A percentile compares a stretch with the other conserved stretches of the same genome.
Evolutionary conservation across 139 green algal species (phyloP).

Genomic region (Nannochloris sp.): DNA sequence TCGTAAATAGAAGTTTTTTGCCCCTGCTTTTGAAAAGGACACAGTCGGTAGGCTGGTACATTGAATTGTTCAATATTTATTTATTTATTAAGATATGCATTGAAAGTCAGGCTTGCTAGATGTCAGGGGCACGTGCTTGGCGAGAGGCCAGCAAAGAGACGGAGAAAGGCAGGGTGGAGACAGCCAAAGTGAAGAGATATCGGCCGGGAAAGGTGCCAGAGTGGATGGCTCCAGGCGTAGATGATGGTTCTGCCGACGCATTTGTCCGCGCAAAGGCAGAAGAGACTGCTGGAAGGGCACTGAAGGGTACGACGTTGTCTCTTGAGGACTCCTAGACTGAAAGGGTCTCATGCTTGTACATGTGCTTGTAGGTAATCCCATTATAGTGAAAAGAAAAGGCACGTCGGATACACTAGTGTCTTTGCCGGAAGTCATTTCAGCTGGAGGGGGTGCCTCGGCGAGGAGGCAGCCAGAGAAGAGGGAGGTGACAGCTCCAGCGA

Average conservation of each 20-base stretch:
- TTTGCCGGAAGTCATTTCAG: no score
- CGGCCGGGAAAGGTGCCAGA: slow-evolving; percentile 75
- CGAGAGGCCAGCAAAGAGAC: slow-evolving; percentile 29
- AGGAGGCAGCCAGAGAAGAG: neutral
- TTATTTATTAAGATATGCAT: no score
- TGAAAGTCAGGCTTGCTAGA: neutral
- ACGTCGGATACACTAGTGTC: slow-evolving; percentile 17
- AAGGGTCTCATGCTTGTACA: neutral
- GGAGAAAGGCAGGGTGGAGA: slow-evolving; percentile 61
- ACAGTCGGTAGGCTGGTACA: no score
- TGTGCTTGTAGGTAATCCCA: slow-evolving; percentile 36
- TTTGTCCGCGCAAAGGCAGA: slow-evolving; percentile 1
- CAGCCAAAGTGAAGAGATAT: slow-evolving; percentile 72
- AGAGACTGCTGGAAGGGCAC: neutral
- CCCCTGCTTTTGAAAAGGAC: no score
- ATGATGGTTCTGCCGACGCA: neutral
- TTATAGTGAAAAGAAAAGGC: slow-evolving; percentile 53
- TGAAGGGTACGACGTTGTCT: neutral
- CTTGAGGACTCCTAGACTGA: neutral
- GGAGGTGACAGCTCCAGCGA: neutral
- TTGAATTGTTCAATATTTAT: no score
- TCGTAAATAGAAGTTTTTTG: no score
- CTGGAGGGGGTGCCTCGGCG: neutral
- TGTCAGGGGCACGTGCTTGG: slow-evolving; percentile 18
- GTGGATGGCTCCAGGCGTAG: slow-evolving; percentile 52